Percentiles rank a stretch among this genome's conserved stretches.
Conservation (phyloP, 768 basidiomycete genomes). For the Boletus coccyginus region DNA sequence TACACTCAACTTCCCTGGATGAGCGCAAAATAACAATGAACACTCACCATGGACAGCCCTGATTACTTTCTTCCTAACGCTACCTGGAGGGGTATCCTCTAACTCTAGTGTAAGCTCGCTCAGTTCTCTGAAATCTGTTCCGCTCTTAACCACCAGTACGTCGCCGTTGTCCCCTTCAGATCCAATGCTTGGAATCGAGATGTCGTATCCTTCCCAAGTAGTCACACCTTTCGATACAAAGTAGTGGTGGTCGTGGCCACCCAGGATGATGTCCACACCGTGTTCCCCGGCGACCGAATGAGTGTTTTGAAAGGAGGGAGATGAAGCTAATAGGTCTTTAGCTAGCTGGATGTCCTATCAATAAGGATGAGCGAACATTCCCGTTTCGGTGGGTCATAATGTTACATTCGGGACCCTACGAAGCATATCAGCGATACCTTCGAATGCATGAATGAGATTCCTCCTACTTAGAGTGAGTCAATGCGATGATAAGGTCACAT, state of each 20-base stretch:
- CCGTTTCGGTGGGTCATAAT: not conserved
- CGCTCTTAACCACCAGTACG: conserved; percentile 76
- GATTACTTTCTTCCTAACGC: conserved; percentile 64
- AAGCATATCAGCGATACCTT: not conserved
- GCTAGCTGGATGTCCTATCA: conserved; percentile 67
- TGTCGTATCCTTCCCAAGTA: conserved; percentile 64
- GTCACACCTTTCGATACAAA: conserved; percentile 64
- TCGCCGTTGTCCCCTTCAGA: conserved; percentile 70
- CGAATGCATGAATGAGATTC: conserved; percentile 5
- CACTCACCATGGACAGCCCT: conserved; percentile 53
- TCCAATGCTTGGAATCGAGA: conserved; percentile 50
- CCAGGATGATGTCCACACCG: conserved; percentile 79
- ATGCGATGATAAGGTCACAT: conserved; percentile 80
- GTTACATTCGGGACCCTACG: conserved; percentile 28
- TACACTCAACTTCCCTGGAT: not conserved
- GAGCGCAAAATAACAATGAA: not conserved
- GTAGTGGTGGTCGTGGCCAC: conserved; percentile 87
- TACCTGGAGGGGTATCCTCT: conserved; percentile 52
- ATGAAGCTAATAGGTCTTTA: conserved; percentile 56
- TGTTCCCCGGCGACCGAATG: conserved; percentile 51
- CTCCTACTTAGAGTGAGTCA: conserved; percentile 73
- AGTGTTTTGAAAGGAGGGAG: conserved; percentile 48
- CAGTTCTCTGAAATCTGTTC: conserved; percentile 84
- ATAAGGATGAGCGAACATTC: conserved; percentile 3
- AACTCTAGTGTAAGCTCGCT: conserved; percentile 73